Conservation (phyloP, 257 asterid species). For the Solanum rostratum region DNA sequence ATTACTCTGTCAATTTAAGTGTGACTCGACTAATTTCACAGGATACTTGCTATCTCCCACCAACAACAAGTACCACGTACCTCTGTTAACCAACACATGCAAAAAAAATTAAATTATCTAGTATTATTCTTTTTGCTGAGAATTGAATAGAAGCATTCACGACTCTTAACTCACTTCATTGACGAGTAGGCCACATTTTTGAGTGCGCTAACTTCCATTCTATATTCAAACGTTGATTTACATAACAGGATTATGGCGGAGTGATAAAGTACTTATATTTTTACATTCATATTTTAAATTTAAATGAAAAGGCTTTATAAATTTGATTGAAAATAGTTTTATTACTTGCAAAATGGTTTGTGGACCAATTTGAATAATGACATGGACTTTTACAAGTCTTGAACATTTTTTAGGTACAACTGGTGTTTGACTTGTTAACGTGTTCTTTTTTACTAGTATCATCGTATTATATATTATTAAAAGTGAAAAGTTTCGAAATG, state of each 20-base stretch:
- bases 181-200: background rate
- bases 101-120: rapidly evolving
- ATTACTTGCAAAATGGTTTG: background rate
- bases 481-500: no score
- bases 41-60: background rate
- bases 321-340: background rate
- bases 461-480: no score
- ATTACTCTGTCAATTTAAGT: background rate
- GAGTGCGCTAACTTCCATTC: background rate
- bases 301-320: background rate
- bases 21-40: background rate
- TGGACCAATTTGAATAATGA: background rate
- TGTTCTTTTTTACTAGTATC: background rate
- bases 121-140: rapidly evolving
- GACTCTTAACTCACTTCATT: background rate
- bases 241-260: background rate
- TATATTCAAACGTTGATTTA: background rate
- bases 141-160: background rate
- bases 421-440: background rate
- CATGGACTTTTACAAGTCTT: background rate
- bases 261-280: background rate
- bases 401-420: background rate
- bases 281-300: background rate
- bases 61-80: background rate
- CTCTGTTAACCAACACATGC: background rate